Percentiles rank a stretch among this genome's conserved stretches.
These are phyloP conservation scores for Lentinus polychrous DNA, from an alignment of 1,284 basidiomycete species.

Conservation along the genomic window DNA sequence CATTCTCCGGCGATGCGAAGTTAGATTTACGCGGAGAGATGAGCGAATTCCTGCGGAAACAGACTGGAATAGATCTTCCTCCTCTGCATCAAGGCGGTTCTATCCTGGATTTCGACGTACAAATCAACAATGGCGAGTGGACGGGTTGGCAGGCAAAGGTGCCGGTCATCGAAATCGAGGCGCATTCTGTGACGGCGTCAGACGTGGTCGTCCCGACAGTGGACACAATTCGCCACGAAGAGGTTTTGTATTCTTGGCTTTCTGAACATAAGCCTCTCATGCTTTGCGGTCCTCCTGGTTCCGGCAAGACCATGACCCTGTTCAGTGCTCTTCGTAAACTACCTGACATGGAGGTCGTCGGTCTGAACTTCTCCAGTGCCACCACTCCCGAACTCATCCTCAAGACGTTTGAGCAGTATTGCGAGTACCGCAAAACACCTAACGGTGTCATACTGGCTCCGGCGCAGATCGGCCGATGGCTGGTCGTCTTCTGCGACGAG, in stretches of 20 bases:
- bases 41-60: slow-evolving; percentile 81
- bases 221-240: slow-evolving; percentile 98
- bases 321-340: slow-evolving; percentile 97
- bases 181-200: slow-evolving; percentile 90
- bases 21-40: slow-evolving; percentile 86
- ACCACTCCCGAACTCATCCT: slow-evolving; percentile 97
- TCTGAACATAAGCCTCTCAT: slow-evolving; percentile 98
- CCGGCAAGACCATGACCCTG: slow-evolving; percentile 99
- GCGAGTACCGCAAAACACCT: slow-evolving; percentile 97
- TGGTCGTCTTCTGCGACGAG: slow-evolving; percentile 99
- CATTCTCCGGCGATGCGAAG: slow-evolving; percentile 94
- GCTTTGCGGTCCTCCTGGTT: slow-evolving; percentile 97
- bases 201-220: slow-evolving; percentile 98
- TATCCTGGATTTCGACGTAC: slow-evolving; percentile 94
- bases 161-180: slow-evolving; percentile 94
- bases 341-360: slow-evolving; percentile 98
- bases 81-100: slow-evolving; percentile 69
- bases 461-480: slow-evolving; percentile 93
- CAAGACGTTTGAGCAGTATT: slow-evolving; percentile 99
- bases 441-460: slow-evolving; percentile 95
- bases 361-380: slow-evolving; percentile 98
- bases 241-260: slow-evolving; percentile 97
- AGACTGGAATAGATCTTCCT: slow-evolving; percentile 89
- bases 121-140: slow-evolving; percentile 85
- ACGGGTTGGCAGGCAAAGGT: slow-evolving; percentile 87